phyloP scores from a whole-genome alignment of 1,139 yeast species.

The Yamadazyma oceani region DNA sequence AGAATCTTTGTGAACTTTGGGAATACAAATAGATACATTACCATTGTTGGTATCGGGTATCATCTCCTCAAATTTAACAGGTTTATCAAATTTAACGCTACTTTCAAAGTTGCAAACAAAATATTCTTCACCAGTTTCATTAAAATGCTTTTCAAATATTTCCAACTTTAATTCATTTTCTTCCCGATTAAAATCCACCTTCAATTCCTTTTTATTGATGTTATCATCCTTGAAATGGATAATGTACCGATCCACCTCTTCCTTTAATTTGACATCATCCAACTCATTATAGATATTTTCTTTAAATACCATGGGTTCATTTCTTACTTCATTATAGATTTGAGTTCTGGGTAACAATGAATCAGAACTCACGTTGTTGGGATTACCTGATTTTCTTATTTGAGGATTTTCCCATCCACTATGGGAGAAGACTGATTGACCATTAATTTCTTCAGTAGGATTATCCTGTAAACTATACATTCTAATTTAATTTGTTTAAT shows the following conservation, averaged over 20 bases:
- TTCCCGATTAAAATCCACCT: slow-evolving; percentile 24
- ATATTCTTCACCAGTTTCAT: slow-evolving; percentile 19
- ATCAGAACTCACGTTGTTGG: slow-evolving; percentile 17
- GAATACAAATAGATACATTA: slow-evolving; percentile 22
- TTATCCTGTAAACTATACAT: slow-evolving; percentile 15
- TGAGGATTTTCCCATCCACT: slow-evolving; percentile 19
- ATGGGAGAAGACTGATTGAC: slow-evolving; percentile 17
- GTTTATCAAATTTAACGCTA: slow-evolving; percentile 24
- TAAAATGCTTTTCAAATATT: slow-evolving; percentile 16
- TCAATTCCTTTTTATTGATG: slow-evolving; percentile 23
- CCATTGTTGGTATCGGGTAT: slow-evolving; percentile 22
- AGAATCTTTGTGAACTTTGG: slow-evolving; percentile 25
- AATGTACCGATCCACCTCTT: slow-evolving; percentile 24
- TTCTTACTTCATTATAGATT: slow-evolving; percentile 16
- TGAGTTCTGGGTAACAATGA: slow-evolving; percentile 18
- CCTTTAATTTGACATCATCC: slow-evolving; percentile 24
- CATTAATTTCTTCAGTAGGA: slow-evolving; percentile 12
- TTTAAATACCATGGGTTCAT: slow-evolving; percentile 18
- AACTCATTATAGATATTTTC: slow-evolving; percentile 19
- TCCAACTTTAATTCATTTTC: slow-evolving; percentile 25
- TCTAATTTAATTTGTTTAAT: too few species aligned
- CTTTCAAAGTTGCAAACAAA: slow-evolving; percentile 22
- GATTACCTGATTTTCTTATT: slow-evolving; percentile 14
- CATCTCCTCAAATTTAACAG: slow-evolving; percentile 23
- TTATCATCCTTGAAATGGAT: slow-evolving; percentile 22